These are phyloP conservation scores for Phytophthora aleatoria DNA, from an alignment of 352 stramenopile species.

Conservation along the genomic window DNA sequence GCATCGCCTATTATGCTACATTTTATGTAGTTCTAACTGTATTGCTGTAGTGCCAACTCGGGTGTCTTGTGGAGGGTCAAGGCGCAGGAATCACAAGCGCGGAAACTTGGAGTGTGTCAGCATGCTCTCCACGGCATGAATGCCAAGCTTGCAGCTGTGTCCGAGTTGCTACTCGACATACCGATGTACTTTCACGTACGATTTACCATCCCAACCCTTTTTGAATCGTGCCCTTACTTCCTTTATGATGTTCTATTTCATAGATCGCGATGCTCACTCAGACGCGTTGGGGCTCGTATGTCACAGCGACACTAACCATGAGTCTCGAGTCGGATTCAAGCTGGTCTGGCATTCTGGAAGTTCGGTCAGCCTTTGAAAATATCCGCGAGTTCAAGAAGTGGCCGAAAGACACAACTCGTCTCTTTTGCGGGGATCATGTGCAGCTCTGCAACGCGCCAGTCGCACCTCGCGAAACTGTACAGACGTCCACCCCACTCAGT, in stretches of 20 bases:
- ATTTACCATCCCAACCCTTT: not conserved
- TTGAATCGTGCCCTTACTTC: not conserved
- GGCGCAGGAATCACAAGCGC: conserved; percentile 4
- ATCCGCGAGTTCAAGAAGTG: conserved; percentile 52
- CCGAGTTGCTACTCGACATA: conserved; percentile 61
- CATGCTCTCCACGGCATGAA: conserved; percentile 34
- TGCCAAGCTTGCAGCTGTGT: conserved; percentile 39
- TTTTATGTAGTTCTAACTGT: not conserved
- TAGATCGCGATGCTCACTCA: conserved; percentile 69
- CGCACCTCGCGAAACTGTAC: not conserved
- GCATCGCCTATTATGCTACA: not conserved
- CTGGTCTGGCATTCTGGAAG: conserved; percentile 53
- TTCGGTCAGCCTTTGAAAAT: conserved; percentile 51
- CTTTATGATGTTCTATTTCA: not conserved
- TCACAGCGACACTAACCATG: conserved; percentile 57
- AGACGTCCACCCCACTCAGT: conserved; percentile 1
- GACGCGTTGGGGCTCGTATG: conserved; percentile 62
- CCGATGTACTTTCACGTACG: conserved; percentile 64
- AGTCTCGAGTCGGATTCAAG: conserved; percentile 14
- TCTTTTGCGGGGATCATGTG: conserved; percentile 44
- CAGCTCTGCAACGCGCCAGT: conserved; percentile 20
- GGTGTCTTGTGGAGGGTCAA: conserved; percentile 21
- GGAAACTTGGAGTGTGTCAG: conserved; percentile 48
- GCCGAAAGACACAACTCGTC: conserved; percentile 36
- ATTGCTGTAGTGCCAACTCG: conserved; percentile 13